phyloP scores from a whole-genome alignment of 176 grass and related monocot species.

The Oryza officinalis region DNA sequence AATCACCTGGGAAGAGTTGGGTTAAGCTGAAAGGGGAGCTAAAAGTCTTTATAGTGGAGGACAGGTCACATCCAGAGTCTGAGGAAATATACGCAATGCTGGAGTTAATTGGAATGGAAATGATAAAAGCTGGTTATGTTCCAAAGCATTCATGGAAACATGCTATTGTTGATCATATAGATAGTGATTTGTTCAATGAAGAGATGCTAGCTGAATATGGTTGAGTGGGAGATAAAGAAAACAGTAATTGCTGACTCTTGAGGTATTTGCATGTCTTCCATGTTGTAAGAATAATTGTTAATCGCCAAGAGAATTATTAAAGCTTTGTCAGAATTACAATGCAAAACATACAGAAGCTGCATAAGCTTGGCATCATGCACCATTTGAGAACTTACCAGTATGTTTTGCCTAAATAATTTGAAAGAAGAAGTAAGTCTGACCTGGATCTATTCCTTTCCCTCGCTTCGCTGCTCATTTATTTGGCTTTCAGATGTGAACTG shows the following conservation, averaged over 20 bases:
- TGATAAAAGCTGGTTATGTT: slow-evolving; percentile 74
- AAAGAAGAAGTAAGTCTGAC: slow-evolving; percentile 16
- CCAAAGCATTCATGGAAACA: slow-evolving; percentile 38
- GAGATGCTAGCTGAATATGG: slow-evolving; percentile 45
- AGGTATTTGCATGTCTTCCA: not conserved
- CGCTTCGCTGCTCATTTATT: not conserved
- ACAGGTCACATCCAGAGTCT: slow-evolving; percentile 69
- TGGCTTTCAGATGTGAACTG: slow-evolving; percentile 23
- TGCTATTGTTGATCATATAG: slow-evolving; percentile 27
- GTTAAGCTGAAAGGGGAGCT: slow-evolving; percentile 77
- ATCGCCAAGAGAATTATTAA: not conserved
- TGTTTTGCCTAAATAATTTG: slow-evolving; percentile 14
- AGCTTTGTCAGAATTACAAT: slow-evolving; percentile 11
- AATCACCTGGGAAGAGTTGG: slow-evolving; percentile 82
- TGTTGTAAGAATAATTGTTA: slow-evolving; percentile 9
- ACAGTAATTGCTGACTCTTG: not conserved
- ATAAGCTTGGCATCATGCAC: slow-evolving; percentile 2
- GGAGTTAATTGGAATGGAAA: slow-evolving; percentile 57
- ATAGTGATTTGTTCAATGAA: slow-evolving; percentile 38
- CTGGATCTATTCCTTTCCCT: slow-evolving; percentile 8
- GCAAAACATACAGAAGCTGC: slow-evolving; percentile 31
- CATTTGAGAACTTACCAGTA: slow-evolving; percentile 20
- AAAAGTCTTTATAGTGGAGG: slow-evolving; percentile 75
- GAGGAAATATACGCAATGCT: slow-evolving; percentile 71
- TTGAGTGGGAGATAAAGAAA: slow-evolving; percentile 25